These are phyloP conservation scores for Secale cereale DNA, from an alignment of 176 grass and related monocot species.

Conservation along the genomic window DNA sequence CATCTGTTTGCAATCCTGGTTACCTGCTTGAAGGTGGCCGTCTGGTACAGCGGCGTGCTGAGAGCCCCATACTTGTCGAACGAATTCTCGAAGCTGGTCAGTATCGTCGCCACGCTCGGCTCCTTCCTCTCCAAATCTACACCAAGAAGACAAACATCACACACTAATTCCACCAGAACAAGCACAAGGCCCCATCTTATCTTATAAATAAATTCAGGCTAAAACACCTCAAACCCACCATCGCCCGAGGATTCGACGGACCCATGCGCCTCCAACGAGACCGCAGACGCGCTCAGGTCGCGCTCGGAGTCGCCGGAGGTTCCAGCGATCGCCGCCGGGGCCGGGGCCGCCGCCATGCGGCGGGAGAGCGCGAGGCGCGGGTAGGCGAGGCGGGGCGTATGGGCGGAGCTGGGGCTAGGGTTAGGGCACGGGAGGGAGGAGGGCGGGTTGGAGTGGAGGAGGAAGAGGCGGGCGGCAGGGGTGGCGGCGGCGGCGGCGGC, in stretches of 20 bases:
- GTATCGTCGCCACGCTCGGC: slow-evolving; percentile 73
- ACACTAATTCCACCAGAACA: not conserved
- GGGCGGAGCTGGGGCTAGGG: not conserved
- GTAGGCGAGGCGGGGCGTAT: not conserved
- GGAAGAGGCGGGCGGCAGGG: slow-evolving; percentile 18
- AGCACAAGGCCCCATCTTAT: not conserved
- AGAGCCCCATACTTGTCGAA: slow-evolving; percentile 77
- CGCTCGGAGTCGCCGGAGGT: slow-evolving; percentile 17
- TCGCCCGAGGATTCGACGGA: not conserved
- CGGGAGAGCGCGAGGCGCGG: slow-evolving; percentile 13
- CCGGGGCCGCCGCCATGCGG: slow-evolving; percentile 12
- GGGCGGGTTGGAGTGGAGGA: not conserved
- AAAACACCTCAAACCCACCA: slow-evolving; percentile 17
- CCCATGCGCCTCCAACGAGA: not conserved
- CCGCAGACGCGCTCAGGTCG: slow-evolving; percentile 25
- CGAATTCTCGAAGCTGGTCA: slow-evolving; percentile 79
- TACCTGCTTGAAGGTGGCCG: slow-evolving; percentile 97
- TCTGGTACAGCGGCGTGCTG: slow-evolving; percentile 98
- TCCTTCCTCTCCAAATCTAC: slow-evolving; percentile 55
- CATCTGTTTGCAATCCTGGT: not conserved
- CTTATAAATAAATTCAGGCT: not conserved
- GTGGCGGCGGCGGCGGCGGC: slow-evolving; percentile 27
- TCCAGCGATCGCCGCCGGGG: slow-evolving; percentile 12
- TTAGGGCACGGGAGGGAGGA: not conserved
- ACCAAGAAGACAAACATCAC: not conserved